Evolutionary conservation across 257 asterid genomes (phyloP).

Genomic region (Jacaranda copaia): DNA sequence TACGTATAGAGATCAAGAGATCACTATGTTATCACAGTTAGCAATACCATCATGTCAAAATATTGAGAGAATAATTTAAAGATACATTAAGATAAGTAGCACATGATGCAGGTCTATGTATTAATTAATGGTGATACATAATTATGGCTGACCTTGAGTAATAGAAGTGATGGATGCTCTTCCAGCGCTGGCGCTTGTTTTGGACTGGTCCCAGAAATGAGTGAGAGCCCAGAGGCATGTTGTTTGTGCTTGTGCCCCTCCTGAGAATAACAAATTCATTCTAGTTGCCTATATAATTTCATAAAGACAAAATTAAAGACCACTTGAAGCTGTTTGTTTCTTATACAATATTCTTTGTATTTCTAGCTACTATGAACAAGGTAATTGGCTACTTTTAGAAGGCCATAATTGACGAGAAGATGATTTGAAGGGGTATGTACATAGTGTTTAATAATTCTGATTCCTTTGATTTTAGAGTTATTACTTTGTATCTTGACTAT

Average conservation of each 20-base stretch:
- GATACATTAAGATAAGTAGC: too few relatives aligned
- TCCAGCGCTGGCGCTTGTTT: neutral
- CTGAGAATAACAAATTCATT: neutral
- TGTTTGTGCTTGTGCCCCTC: conserved; percentile 1
- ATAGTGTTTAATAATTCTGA: neutral
- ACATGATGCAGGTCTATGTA: too few relatives aligned
- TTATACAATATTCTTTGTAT: neutral
- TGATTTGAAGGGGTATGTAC: neutral
- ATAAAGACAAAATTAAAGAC: too few relatives aligned
- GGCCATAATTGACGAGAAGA: neutral
- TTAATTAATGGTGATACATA: too few relatives aligned
- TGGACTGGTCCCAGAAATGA: neutral
- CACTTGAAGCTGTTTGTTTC: neutral
- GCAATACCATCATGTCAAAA: too few relatives aligned
- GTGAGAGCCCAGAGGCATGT: neutral
- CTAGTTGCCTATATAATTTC: neutral
- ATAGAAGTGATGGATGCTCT: neutral
- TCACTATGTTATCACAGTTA: too few relatives aligned
- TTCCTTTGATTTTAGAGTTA: neutral
- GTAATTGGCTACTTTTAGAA: neutral
- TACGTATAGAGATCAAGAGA: too few relatives aligned
- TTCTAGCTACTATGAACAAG: neutral
- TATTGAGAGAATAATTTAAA: too few relatives aligned
- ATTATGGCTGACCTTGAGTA: neutral
- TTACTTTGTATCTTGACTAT: neutral